Evolutionary conservation across 352 stramenopile genomes (phyloP), one percentile per base, ranked within the genome.

Genomic region (Pythium guiyangense): DNA sequence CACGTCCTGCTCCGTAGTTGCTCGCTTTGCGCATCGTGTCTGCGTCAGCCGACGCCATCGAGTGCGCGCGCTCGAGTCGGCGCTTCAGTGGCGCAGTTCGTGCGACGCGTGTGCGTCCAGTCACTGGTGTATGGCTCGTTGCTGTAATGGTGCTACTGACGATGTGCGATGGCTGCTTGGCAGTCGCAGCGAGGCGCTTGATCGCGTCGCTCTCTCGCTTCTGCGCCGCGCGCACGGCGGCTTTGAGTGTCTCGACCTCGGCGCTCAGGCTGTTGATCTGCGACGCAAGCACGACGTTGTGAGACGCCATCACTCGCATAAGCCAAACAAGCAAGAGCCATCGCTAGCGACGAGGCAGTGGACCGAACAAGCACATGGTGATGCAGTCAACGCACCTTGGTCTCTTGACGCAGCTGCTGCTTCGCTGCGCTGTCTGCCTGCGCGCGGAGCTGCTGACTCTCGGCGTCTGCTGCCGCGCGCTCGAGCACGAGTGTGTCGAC

Each of bases 231-330:
- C n/a, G 62, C 3, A 57, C 51, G 10, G 54, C 34, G 0, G 59
- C 52, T 40, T 81, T 87, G 18, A 87, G 71, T 11, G 49, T 45
- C 2, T 71, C 56, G 14, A 83, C 82, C 17, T 87, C 73, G 0
- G 65, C 66, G 26, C 47, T 61, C 3, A 90, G 50, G 9, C 52
- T 54, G 37, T 90, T 83, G 15, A 90, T 77, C 77, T 90, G 53
- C 3, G 50, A 27, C 40, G 29, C 27, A 54, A 31, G 22, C 35
- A 47, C 17, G 0, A 29, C 25, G n/a, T 6, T n/a, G 35, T 5
- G 46, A 59, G 25, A 47, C 22, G 50, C 29, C 2, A 26, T 22
- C 14, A 43, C n/a, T 46, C 34, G 6, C 51, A 52, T 0, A 14
- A 52, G 18, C 20, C n/a, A n/a, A n/a, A 46, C 20, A n/a, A 22